These are phyloP conservation scores for Clonostachys sp. DNA, from an alignment of 2,329 filamentous ascomycete genomes.

Conservation along the genomic window DNA sequence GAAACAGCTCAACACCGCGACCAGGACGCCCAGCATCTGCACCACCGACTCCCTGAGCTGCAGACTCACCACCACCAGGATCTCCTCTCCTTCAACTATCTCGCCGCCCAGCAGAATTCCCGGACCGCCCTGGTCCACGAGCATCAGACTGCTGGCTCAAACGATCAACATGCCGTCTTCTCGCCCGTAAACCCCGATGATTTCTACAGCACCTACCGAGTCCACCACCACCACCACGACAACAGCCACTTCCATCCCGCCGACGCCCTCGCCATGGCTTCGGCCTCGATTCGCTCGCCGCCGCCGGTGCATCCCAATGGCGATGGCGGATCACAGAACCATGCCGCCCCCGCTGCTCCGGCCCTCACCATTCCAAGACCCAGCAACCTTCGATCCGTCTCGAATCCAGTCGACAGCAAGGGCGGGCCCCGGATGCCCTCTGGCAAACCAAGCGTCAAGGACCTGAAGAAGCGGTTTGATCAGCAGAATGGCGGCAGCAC, in stretches of 20 bases:
- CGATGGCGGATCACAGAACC: constrained; percentile 28
- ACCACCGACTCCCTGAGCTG: constrained; percentile 4
- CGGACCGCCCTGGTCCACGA: neutral
- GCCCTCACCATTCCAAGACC: constrained; percentile 33
- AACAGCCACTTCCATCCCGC: constrained; percentile 11
- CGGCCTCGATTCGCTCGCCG: constrained; percentile 34
- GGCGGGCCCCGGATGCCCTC: constrained; percentile 20
- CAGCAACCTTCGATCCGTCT: constrained; percentile 43
- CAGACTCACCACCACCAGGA: constrained; percentile 2
- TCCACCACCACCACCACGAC: constrained; percentile 22
- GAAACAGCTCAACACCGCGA: constrained; percentile 18
- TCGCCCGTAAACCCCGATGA: constrained; percentile 46
- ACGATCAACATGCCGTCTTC: constrained; percentile 26
- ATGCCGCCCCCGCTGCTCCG: constrained; percentile 38
- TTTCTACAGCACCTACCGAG: constrained; percentile 49
- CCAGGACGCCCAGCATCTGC: constrained; percentile 7
- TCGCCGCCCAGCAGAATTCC: neutral
- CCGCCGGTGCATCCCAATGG: constrained; percentile 42
- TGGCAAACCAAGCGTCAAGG: constrained; percentile 67
- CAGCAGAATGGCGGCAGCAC: constrained; percentile 36
- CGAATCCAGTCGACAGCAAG: constrained; percentile 48
- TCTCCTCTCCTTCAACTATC: neutral
- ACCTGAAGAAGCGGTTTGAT: constrained; percentile 76
- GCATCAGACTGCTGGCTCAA: constrained; percentile 11
- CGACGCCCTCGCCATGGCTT: constrained; percentile 27